Conservation (phyloP, 768 basidiomycete genomes). For the Saitozyma podzolica region DNA sequence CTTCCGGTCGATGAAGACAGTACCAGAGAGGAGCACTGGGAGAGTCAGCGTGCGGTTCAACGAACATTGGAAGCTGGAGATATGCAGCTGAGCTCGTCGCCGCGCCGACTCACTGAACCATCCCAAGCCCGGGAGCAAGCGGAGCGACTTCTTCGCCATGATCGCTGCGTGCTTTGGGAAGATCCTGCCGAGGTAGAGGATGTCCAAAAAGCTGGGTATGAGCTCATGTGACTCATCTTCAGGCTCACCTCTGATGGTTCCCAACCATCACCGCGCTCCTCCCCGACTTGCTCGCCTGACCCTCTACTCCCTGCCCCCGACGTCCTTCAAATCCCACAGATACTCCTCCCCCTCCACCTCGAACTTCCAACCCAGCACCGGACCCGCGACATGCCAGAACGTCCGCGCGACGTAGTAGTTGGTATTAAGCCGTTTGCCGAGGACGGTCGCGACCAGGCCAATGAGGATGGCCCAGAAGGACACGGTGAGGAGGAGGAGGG, state of each 20-base stretch:
- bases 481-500: constrained; percentile 67
- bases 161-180: constrained; percentile 81
- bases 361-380: constrained; percentile 66
- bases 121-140: constrained; percentile 76
- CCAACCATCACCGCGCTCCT: constrained; percentile 73
- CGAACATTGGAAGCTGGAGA: not conserved
- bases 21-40: constrained; percentile 76
- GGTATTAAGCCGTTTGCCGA: constrained; percentile 60
- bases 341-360: constrained; percentile 87
- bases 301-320: constrained; percentile 22
- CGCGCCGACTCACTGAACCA: constrained; percentile 62
- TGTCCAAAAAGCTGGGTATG: constrained; percentile 47
- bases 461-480: constrained; percentile 70
- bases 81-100: not conserved
- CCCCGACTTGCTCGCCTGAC: constrained; percentile 50
- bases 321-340: constrained; percentile 53
- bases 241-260: constrained; percentile 75
- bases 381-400: constrained; percentile 71
- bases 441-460: constrained; percentile 65
- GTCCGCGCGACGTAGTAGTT: constrained; percentile 78
- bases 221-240: constrained; percentile 57
- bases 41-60: no score
- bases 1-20: constrained; percentile 85
- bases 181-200: constrained; percentile 76
- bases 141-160: constrained; percentile 87